Percentiles rank a stretch among this genome's conserved stretches.
Conservation (phyloP, 768 basidiomycete genomes). For the Paxillus rubicundulus region DNA sequence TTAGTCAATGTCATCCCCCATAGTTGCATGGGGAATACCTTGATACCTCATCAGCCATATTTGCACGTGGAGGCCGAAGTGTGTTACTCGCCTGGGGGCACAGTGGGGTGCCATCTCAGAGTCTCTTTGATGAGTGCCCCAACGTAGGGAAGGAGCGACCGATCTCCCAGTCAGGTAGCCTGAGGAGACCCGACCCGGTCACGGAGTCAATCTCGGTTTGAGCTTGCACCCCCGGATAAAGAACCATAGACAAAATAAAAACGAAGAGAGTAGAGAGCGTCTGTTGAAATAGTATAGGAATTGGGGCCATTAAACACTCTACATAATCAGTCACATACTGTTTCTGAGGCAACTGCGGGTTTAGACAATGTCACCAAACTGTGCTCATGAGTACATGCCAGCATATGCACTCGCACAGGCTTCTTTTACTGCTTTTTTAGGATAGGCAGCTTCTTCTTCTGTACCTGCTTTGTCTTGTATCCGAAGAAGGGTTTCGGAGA, state of each 20-base stretch:
- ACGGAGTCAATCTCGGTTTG: slow-evolving; percentile 19
- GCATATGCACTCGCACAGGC: slow-evolving; percentile 20
- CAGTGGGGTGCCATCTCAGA: slow-evolving; percentile 23
- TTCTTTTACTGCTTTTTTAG: slow-evolving; percentile 22
- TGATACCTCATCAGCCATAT: background rate
- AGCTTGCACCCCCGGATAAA: slow-evolving; percentile 22
- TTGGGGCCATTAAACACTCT: background rate
- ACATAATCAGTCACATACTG: slow-evolving; percentile 12
- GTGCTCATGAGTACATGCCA: slow-evolving; percentile 7
- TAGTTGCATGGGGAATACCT: slow-evolving; percentile 33
- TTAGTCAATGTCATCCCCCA: slow-evolving; percentile 41
- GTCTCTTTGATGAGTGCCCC: slow-evolving; percentile 23
- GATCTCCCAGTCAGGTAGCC: slow-evolving; percentile 23
- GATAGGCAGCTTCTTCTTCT: slow-evolving; percentile 9
- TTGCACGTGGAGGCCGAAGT: background rate
- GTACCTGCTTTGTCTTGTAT: slow-evolving; percentile 4
- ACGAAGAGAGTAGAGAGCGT: slow-evolving; percentile 16
- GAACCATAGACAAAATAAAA: slow-evolving; percentile 26
- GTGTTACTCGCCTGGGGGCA: slow-evolving; percentile 9
- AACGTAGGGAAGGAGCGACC: slow-evolving; percentile 19
- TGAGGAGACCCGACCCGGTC: slow-evolving; percentile 14
- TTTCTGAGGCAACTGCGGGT: slow-evolving; percentile 20
- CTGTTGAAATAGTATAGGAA: slow-evolving; percentile 13
- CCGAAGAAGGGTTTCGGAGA: slow-evolving; percentile 18
- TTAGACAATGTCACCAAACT: slow-evolving; percentile 7